These are phyloP conservation scores for Cystofilobasidium bisporidii DNA, from an alignment of 768 basidiomycete genomes.

Conservation along the genomic window DNA sequence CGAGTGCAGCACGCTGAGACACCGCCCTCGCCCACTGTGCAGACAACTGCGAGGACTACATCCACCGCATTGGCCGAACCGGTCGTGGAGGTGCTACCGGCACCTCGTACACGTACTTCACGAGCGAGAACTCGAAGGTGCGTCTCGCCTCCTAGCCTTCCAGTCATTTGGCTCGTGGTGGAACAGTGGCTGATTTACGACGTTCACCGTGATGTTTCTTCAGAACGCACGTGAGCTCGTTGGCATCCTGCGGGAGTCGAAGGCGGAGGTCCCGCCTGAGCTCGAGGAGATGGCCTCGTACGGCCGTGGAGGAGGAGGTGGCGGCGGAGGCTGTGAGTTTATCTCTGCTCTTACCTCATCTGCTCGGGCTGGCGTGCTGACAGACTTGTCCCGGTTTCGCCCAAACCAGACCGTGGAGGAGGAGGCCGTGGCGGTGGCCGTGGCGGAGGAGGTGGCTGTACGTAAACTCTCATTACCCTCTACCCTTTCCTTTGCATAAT, in stretches of 20 bases:
- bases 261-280: slow-evolving; percentile 73
- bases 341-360: not conserved
- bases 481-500: not conserved
- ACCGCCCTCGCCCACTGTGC: no score
- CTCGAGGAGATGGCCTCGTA: slow-evolving; percentile 87
- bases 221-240: slow-evolving; percentile 87
- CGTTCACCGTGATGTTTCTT: not conserved
- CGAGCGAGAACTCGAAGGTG: slow-evolving; percentile 52
- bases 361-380: no score
- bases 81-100: slow-evolving; percentile 87
- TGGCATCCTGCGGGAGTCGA: slow-evolving; percentile 74
- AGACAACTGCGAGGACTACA: slow-evolving; percentile 92
- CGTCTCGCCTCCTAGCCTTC: not conserved
- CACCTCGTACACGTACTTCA: slow-evolving; percentile 65
- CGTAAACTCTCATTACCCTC: not conserved
- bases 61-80: slow-evolving; percentile 72
- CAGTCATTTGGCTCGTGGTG: not conserved
- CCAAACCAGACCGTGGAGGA: slow-evolving; percentile 26
- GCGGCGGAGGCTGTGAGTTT: not conserved
- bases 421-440: slow-evolving; percentile 49
- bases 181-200: not conserved
- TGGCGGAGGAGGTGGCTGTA: slow-evolving; percentile 43
- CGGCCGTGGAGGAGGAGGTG: slow-evolving; percentile 54
- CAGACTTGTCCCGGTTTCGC: no score
- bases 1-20: no score